These are phyloP conservation scores for Cordyceps farinosa DNA, from an alignment of 2,329 filamentous ascomycete species.

Conservation along the genomic window DNA sequence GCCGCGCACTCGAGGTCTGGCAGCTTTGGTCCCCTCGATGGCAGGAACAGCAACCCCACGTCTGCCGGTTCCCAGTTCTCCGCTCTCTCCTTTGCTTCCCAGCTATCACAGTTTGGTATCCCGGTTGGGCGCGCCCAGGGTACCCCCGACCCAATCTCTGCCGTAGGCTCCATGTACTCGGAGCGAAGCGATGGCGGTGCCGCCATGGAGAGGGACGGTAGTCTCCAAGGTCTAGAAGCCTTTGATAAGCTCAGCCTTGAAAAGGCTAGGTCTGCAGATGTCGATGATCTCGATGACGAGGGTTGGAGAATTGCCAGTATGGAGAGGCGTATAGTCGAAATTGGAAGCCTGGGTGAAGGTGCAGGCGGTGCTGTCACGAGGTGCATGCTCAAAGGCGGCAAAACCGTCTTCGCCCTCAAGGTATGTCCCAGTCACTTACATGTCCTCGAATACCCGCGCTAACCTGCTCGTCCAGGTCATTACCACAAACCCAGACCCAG, in stretches of 20 bases:
- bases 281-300: constrained; percentile 91
- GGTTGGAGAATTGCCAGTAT: constrained; percentile 91
- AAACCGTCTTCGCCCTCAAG: constrained; percentile 94
- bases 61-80: constrained; percentile 88
- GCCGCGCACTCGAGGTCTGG: constrained; percentile 76
- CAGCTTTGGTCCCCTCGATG: constrained; percentile 75
- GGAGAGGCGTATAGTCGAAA: constrained; percentile 81
- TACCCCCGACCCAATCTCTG: constrained; percentile 81
- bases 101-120: constrained; percentile 65
- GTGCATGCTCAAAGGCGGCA: constrained; percentile 83
- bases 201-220: constrained; percentile 79
- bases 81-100: constrained; percentile 72
- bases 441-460: constrained; percentile 21
- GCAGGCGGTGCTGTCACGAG: constrained; percentile 93
- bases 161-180: constrained; percentile 80
- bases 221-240: constrained; percentile 70
- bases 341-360: constrained; percentile 88
- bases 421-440: constrained; percentile 45
- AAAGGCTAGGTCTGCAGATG: constrained; percentile 78
- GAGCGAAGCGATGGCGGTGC: constrained; percentile 72
- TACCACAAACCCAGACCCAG: constrained; percentile 94
- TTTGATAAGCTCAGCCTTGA: constrained; percentile 80
- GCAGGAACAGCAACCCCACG: constrained; percentile 73
- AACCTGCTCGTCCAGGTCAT: constrained; percentile 65
- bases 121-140: constrained; percentile 61